Evolutionary conservation across 305 asterid genomes (phyloP).

Genomic region (Fraxinus dipetala): DNA sequence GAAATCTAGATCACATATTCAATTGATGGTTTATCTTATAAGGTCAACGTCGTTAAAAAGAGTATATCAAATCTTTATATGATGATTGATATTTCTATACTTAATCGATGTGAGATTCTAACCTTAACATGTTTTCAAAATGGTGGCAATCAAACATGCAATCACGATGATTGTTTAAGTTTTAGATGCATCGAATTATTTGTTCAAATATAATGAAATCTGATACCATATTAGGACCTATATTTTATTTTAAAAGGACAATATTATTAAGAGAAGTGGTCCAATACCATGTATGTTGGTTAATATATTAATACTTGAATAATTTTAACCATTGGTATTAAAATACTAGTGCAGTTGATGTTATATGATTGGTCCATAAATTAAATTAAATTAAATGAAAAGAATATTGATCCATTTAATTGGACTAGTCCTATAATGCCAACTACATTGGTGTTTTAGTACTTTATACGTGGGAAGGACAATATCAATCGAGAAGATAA

Average conservation of each 20-base stretch:
- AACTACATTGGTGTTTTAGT: background rate
- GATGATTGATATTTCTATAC: background rate
- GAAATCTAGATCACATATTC: background rate
- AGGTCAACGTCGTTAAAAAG: background rate
- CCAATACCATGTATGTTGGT: background rate
- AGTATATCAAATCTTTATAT: background rate
- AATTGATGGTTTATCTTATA: background rate
- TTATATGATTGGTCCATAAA: background rate
- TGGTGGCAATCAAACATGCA: background rate
- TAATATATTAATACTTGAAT: background rate
- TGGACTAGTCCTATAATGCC: background rate
- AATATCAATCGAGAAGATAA: background rate
- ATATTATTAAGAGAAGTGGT: background rate
- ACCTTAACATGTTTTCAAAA: background rate
- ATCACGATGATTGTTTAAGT: background rate
- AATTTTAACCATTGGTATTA: background rate
- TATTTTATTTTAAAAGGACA: background rate
- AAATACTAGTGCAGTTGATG: background rate
- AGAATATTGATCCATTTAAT: background rate
- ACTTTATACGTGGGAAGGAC: background rate
- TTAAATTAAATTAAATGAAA: background rate
- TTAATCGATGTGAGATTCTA: background rate
- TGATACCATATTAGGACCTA: background rate
- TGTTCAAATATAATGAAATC: background rate
- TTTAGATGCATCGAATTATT: background rate